Percentiles rank a stretch among this genome's conserved stretches.
Conservation (phyloP, 768 basidiomycete genomes). For the Pisolithus sp. region DNA sequence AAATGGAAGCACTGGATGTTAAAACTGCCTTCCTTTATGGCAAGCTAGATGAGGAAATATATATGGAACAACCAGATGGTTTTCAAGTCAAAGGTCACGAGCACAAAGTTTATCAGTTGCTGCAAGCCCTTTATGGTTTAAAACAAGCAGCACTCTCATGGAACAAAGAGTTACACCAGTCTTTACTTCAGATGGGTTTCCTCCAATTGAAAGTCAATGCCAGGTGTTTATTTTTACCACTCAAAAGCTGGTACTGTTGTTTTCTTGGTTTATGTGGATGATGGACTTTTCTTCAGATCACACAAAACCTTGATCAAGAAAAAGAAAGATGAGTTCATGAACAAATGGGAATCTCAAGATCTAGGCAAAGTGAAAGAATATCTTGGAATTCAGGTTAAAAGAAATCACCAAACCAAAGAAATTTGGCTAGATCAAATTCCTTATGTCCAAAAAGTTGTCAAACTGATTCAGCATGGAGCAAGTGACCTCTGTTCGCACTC, state of each 20-base stretch:
- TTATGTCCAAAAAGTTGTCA: constrained; percentile 8
- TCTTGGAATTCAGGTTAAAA: not conserved
- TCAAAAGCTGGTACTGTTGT: not conserved
- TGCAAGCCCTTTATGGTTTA: not conserved
- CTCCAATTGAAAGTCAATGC: not conserved
- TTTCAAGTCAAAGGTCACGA: not conserved
- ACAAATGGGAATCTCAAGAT: not conserved
- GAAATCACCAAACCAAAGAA: not conserved
- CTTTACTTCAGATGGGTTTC: not conserved
- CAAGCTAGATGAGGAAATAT: too few species aligned
- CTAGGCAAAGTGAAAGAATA: not conserved
- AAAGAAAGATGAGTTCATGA: not conserved
- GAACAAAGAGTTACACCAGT: not conserved
- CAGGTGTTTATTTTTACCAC: not conserved
- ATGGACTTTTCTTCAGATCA: not conserved
- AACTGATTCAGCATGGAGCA: constrained; percentile 3
- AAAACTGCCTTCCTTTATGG: too few species aligned
- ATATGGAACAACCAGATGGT: not conserved
- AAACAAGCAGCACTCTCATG: not conserved
- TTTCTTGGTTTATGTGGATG: not conserved
- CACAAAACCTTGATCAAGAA: not conserved
- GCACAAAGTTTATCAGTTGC: not conserved
- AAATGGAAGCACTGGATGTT: too few species aligned
- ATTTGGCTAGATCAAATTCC: constrained; percentile 2
- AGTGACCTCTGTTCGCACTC: constrained; percentile 1